Base-by-base conservation (phyloP, 2,329 filamentous ascomycete species). In the Colletotrichum sp. region DNA sequence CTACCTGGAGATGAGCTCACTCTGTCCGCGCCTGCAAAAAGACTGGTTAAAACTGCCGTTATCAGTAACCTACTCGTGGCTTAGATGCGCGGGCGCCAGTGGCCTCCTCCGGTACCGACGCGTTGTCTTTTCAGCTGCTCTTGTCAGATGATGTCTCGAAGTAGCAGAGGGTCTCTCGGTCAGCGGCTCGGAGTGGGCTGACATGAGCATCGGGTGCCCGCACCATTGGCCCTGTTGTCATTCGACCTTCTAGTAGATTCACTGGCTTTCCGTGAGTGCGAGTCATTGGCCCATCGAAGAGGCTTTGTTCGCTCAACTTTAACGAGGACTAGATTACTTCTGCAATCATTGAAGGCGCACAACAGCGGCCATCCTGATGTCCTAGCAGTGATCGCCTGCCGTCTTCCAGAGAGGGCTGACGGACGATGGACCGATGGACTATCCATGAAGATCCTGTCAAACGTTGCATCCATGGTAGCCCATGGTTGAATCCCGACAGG, bases 381-480 rank as follows among this genome's bases (percentile, higher is more conserved):
- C 34, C 36, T n/a, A 39, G 34, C 57, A 34, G 64, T 44, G 18
- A 57, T 73, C 49, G 39, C 16, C 64, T 76, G 64, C 49, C 34
- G n/a, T 52, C 34, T 44, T 64, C 32, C 36, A 64, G 18, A 32
- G 70, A 76, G 26, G 55, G 44, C 28, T 69, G 70, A 49, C 60
- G 69, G 59, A 65, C 73, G 44, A 76, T 69, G 70, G 64, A 69
- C 32, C 69, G 65, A 59, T 63, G 69, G 24, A 30, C 39, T 49
- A 49, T 68, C 71, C 60, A 57, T 72, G 57, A 72, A 69, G 76
- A 76, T 76, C 63, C 73, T 69, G 77, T 78, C 26, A 74, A 78
- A 78, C 77, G 77, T 78, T 78, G 77, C 77, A 76, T 77, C 69
- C 55, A 71, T 30, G 30, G 57, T 24, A 75, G 67, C 71, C 60